A percentile compares a stretch with the other conserved stretches of the same genome.
These are phyloP conservation scores for Aspergillus novofumigatus DNA, from an alignment of 2,329 filamentous ascomycete species.

Conservation along the genomic window DNA sequence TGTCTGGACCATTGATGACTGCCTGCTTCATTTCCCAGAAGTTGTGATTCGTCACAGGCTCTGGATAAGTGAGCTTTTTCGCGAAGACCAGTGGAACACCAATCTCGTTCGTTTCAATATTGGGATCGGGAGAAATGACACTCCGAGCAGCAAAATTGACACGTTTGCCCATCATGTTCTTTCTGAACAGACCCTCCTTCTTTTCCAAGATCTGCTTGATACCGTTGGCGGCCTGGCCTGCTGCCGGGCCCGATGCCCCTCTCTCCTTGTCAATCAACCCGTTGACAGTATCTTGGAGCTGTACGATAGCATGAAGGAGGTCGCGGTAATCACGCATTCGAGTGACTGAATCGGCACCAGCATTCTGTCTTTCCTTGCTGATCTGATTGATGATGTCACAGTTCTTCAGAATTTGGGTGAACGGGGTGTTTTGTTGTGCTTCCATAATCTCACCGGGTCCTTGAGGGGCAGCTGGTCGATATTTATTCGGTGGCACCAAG, in stretches of 20 bases:
- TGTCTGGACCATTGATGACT: slow-evolving; percentile 88
- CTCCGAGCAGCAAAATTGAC: slow-evolving; percentile 97
- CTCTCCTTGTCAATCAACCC: slow-evolving; percentile 86
- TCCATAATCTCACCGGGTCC: slow-evolving; percentile 80
- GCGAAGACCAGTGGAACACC: slow-evolving; percentile 98
- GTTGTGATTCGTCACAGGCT: slow-evolving; percentile 96
- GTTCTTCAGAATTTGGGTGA: slow-evolving; percentile 75
- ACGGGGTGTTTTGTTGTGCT: slow-evolving; percentile 80
- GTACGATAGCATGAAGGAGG: slow-evolving; percentile 75
- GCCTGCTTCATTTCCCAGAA: slow-evolving; percentile 93
- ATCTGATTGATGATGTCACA: slow-evolving; percentile 72
- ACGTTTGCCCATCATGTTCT: slow-evolving; percentile 99
- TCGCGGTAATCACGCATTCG: slow-evolving; percentile 65
- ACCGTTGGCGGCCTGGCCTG: slow-evolving; percentile 77
- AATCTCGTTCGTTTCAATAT: slow-evolving; percentile 98
- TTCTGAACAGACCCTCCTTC: slow-evolving; percentile 96
- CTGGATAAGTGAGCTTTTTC: slow-evolving; percentile 90
- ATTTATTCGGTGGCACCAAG: slow-evolving; percentile 88
- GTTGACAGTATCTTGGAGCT: slow-evolving; percentile 86
- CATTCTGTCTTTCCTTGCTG: slow-evolving; percentile 61
- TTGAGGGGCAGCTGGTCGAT: slow-evolving; percentile 78
- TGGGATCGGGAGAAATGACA: slow-evolving; percentile 97
- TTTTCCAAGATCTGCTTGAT: slow-evolving; percentile 98
- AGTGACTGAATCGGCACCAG: slow-evolving; percentile 42
- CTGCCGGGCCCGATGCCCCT: slow-evolving; percentile 76